Evolutionary conservation across 2,329 filamentous ascomycete genomes (phyloP).

Genomic region (Apiospora phragmitis): DNA sequence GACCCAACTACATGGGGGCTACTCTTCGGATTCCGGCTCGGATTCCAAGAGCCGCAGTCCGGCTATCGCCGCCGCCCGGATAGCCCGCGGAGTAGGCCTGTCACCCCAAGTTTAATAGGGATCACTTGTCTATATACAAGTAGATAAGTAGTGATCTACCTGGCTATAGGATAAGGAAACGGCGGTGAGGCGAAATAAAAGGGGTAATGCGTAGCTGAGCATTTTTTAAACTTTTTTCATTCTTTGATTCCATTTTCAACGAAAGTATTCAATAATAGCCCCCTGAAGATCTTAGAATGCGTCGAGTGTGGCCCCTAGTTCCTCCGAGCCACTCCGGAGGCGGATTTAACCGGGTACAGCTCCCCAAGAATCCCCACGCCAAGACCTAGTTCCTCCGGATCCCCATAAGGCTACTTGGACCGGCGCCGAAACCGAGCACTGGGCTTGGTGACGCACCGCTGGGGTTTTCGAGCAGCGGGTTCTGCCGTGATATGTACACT

Average conservation of each 20-base stretch:
- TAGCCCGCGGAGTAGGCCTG: neutral
- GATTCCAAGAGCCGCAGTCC: too few species aligned
- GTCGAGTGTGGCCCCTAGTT: neutral
- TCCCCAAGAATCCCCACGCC: neutral
- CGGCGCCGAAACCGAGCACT: neutral
- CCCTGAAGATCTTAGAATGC: neutral
- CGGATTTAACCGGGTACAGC: neutral
- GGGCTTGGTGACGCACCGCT: neutral
- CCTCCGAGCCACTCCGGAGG: neutral
- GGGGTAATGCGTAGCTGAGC: too few species aligned
- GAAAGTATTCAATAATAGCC: neutral
- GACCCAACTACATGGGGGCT: too few species aligned
- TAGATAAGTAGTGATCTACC: neutral
- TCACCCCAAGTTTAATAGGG: neutral
- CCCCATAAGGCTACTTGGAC: neutral
- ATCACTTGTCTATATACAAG: neutral
- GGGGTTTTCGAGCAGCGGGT: too few species aligned
- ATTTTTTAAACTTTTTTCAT: neutral
- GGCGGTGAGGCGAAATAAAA: neutral
- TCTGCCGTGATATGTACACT: neutral
- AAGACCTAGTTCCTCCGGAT: constrained; percentile 5
- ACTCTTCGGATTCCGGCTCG: too few species aligned
- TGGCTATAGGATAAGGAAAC: neutral
- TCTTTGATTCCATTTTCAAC: neutral
- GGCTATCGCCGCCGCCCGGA: neutral